A percentile compares a stretch with the other conserved stretches of the same genome.
Conservation (phyloP, 2,329 filamentous ascomycete species). For the Penicillium fuscoglaucum region DNA sequence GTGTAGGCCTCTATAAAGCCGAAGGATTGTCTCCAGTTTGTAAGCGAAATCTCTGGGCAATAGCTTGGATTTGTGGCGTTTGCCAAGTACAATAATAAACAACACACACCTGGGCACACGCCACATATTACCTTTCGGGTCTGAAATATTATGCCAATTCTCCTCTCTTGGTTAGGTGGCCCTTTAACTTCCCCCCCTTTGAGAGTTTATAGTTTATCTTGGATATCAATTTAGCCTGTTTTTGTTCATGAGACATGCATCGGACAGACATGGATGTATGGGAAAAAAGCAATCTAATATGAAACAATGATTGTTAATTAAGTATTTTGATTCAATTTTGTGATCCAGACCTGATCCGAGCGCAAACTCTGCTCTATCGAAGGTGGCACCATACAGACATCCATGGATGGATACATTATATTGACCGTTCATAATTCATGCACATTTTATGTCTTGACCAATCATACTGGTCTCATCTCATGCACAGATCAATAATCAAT, state of each 20-base stretch:
- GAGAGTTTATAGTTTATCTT: neutral
- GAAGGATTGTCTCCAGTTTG: neutral
- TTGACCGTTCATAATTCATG: neutral
- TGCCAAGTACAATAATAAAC: slow-evolving; percentile 5
- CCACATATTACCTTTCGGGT: neutral
- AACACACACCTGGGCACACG: neutral
- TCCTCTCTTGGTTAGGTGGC: neutral
- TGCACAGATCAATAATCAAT: neutral
- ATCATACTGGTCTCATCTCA: neutral
- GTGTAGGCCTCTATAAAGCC: neutral
- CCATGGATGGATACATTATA: too few species aligned
- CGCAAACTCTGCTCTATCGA: neutral
- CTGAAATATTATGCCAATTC: too few species aligned
- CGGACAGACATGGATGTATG: neutral
- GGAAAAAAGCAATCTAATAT: neutral
- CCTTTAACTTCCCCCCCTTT: neutral
- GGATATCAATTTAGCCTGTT: neutral
- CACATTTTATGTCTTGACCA: neutral
- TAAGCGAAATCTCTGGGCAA: neutral
- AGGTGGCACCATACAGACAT: neutral
- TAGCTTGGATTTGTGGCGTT: slow-evolving; percentile 1
- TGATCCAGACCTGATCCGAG: neutral
- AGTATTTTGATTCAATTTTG: neutral
- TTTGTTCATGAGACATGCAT: neutral
- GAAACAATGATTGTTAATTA: neutral